Evolutionary conservation across 257 asterid genomes (phyloP).

Genomic region (Solanum chiquidenum): DNA sequence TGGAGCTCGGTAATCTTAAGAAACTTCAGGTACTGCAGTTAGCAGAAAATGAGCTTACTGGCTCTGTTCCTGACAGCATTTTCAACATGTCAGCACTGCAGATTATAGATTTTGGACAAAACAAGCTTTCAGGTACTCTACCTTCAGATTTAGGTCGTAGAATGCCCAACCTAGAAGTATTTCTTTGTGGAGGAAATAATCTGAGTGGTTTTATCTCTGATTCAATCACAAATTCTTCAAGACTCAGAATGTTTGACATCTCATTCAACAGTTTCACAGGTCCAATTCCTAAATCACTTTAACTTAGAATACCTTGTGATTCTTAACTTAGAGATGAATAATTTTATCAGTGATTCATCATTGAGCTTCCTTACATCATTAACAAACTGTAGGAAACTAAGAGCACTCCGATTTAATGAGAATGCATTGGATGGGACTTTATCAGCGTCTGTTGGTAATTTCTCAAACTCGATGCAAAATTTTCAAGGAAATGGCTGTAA

Average conservation of each 20-base stretch:
- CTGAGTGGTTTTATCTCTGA: conserved; percentile 7
- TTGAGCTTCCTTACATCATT: not conserved
- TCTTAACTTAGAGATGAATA: not conserved
- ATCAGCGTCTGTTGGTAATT: no score
- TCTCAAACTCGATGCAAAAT: not conserved
- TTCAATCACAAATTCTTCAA: conserved; percentile 13
- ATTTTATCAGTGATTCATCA: not conserved
- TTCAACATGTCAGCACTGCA: conserved; percentile 19
- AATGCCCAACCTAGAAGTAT: not conserved
- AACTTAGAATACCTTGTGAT: not conserved
- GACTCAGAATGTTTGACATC: not conserved
- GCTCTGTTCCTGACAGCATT: not conserved
- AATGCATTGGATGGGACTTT: not conserved
- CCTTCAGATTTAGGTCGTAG: conserved; percentile 6
- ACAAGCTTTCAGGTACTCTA: no score
- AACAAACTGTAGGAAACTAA: no score
- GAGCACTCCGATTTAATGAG: rapidly evolving
- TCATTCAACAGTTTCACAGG: not conserved
- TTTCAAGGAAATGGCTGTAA: not conserved
- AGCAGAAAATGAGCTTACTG: not conserved
- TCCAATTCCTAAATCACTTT: not conserved
- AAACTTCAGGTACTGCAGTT: not conserved
- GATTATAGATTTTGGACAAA: not conserved
- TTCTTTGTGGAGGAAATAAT: not conserved
- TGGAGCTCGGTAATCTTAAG: not conserved